These are phyloP conservation scores for Backusella psychrophila DNA, from an alignment of 192 early-diverging fungal genomes.

Conservation along the genomic window DNA sequence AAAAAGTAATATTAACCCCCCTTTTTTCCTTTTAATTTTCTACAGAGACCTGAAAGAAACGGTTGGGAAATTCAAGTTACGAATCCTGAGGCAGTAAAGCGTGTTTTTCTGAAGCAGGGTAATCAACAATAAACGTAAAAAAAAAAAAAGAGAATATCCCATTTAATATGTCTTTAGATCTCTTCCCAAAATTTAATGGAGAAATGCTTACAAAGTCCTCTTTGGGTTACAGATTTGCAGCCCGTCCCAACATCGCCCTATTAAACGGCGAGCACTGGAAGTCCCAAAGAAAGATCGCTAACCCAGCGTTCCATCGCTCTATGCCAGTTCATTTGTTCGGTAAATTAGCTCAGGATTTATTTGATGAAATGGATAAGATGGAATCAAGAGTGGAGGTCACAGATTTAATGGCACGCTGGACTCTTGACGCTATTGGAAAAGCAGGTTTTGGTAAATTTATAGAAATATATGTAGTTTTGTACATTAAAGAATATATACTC, in stretches of 20 bases:
- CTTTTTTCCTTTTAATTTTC: not conserved
- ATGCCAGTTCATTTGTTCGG: constrained; percentile 32
- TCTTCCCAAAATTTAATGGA: not conserved
- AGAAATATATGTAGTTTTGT: not conserved
- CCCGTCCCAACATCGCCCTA: no score
- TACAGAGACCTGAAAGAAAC: not conserved
- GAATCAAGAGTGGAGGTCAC: not conserved
- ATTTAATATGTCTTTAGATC: not conserved
- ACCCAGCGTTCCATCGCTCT: constrained; percentile 29
- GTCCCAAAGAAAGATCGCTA: constrained; percentile 5
- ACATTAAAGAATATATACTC: not conserved
- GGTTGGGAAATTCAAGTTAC: not conserved
- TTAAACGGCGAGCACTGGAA: not conserved
- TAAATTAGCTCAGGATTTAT: not conserved
- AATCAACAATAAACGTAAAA: not conserved
- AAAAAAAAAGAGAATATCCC: no score
- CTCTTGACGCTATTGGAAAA: constrained; percentile 29
- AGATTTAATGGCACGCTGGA: constrained; percentile 13
- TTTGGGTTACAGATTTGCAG: not conserved
- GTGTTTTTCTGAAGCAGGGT: not conserved
- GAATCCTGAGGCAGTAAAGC: not conserved
- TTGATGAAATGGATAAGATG: constrained; percentile 1
- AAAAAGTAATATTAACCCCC: not conserved
- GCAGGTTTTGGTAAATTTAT: constrained; percentile 24
- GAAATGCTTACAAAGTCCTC: not conserved